These are phyloP conservation scores for Penicillium rolfsii DNA, from an alignment of 2,329 filamentous ascomycete species.

Conservation along the genomic window DNA sequence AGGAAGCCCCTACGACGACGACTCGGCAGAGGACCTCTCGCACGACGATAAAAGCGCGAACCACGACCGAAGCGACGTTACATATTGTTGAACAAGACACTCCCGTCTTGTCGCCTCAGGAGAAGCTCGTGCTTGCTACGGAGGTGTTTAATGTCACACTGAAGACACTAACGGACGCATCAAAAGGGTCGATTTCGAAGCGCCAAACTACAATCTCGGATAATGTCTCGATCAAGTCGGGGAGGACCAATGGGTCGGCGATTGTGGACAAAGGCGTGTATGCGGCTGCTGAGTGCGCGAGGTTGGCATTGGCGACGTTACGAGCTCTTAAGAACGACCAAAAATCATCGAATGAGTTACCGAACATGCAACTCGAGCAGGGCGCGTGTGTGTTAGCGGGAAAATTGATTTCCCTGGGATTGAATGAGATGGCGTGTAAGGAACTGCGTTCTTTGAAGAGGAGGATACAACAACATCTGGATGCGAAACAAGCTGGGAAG, in stretches of 20 bases:
- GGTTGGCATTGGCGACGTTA: conserved; percentile 44
- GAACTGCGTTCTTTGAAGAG: conserved; percentile 46
- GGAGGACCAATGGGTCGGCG: conserved; percentile 25
- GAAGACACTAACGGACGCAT: conserved; percentile 47
- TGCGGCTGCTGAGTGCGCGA: conserved; percentile 46
- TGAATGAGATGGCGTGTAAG: conserved; percentile 46
- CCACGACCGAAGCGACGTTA: conserved; percentile 32
- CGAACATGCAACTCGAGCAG: conserved; percentile 48
- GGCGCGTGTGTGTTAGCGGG: conserved; percentile 48
- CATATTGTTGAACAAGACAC: conserved; percentile 33
- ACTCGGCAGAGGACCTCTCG: conserved; percentile 30
- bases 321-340: conserved; percentile 40
- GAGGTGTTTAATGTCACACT: conserved; percentile 52
- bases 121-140: conserved; percentile 49
- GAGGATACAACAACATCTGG: conserved; percentile 40
- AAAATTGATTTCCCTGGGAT: conserved; percentile 45
- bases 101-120: conserved; percentile 38
- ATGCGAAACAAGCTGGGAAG: conserved; percentile 24
- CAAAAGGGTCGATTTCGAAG: conserved; percentile 31
- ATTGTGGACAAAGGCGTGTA: conserved; percentile 30
- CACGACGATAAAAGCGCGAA: conserved; percentile 31
- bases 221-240: conserved; percentile 34
- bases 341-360: conserved; percentile 27
- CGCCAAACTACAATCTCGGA: conserved; percentile 17
- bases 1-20: conserved; percentile 26